Evolutionary conservation across 2,329 filamentous ascomycete genomes (phyloP).

Genomic region (Hirsutella minnesotensis): DNA sequence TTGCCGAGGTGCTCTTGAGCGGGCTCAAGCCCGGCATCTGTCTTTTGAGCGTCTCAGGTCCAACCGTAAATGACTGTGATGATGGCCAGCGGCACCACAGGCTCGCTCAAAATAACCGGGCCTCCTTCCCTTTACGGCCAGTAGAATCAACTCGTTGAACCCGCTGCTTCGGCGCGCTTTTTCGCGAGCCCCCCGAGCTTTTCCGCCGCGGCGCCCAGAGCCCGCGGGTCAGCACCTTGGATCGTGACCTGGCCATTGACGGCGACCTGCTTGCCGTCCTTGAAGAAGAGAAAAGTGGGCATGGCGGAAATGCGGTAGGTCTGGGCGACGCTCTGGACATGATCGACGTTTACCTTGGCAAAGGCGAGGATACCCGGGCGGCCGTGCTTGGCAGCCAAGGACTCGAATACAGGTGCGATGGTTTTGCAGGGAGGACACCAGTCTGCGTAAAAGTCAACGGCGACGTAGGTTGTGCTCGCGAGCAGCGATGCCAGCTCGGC

Average conservation of each 20-base stretch:
- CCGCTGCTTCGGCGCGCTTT: constrained; percentile 15
- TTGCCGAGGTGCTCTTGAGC: no score
- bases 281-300: constrained; percentile 88
- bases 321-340: constrained; percentile 60
- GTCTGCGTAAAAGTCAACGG: constrained; percentile 37
- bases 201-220: constrained; percentile 21
- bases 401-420: constrained; percentile 32
- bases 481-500: constrained; percentile 25
- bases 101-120: no score
- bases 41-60: no score
- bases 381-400: constrained; percentile 11
- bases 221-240: constrained; percentile 20
- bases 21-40: no score
- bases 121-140: neutral
- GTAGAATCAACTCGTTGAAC: neutral
- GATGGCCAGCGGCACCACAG: no score
- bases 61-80: no score
- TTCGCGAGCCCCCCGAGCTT: constrained; percentile 24
- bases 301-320: constrained; percentile 77
- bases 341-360: constrained; percentile 86
- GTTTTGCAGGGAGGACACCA: constrained; percentile 39
- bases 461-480: constrained; percentile 26
- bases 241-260: constrained; percentile 19
- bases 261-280: constrained; percentile 42
- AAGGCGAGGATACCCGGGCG: constrained; percentile 51